Conservation (phyloP, 208 protist species). For the Acanthamoeba royreba region DNA sequence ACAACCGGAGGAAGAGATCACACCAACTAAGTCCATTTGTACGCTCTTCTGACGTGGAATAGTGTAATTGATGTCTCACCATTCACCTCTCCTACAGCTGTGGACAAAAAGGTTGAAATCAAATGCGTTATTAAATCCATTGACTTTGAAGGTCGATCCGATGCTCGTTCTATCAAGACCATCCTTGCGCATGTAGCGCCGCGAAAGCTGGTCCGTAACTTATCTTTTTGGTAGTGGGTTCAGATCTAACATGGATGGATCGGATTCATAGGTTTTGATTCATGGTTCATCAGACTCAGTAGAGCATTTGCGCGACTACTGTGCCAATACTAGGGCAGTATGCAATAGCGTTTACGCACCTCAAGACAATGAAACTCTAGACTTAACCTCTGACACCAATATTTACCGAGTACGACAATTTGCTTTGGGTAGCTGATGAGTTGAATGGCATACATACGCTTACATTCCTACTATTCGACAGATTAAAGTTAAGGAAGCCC, state of each 20-base stretch:
- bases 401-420: not conserved
- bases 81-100: not conserved
- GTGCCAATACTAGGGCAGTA: not conserved
- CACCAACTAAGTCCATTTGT: slow-evolving; percentile 25
- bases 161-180: slow-evolving; percentile 47
- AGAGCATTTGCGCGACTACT: slow-evolving; percentile 14
- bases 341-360: slow-evolving; percentile 15
- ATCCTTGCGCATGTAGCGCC: slow-evolving; percentile 28
- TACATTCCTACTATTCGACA: not conserved
- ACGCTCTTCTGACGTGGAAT: not conserved
- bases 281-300: not conserved
- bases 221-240: not conserved
- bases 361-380: not conserved
- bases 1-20: not conserved
- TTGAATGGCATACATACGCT: not conserved
- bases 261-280: not conserved
- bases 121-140: slow-evolving; percentile 37
- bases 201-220: slow-evolving; percentile 37
- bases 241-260: too few species aligned
- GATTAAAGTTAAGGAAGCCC: slow-evolving; percentile 38
- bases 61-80: not conserved
- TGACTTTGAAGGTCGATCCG: slow-evolving; percentile 45
- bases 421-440: not conserved
- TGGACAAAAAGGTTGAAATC: not conserved
- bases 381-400: slow-evolving; percentile 46